phyloP scores from a whole-genome alignment of 441 rosid species.

The Geranium incanum region DNA sequence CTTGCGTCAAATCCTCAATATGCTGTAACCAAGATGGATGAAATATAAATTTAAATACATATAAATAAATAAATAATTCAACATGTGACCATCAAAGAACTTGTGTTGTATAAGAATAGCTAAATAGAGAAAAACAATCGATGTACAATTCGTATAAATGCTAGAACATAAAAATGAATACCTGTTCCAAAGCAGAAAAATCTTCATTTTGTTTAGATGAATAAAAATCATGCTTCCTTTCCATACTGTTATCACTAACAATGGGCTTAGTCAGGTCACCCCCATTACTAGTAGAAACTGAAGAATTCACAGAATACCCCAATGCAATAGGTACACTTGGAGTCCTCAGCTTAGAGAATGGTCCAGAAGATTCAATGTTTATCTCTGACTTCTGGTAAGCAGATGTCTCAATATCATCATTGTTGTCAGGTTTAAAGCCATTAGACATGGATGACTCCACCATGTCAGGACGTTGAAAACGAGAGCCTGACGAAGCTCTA shows the following conservation, averaged over 20 bases:
- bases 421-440: conserved; percentile 31
- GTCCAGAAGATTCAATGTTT: conserved; percentile 31
- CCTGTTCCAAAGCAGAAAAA: conserved; percentile 92
- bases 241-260: conserved; percentile 28
- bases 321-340: conserved; percentile 27
- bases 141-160: neutral
- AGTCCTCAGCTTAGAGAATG: conserved; percentile 26
- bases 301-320: conserved; percentile 28
- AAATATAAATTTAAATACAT: conserved; percentile 4
- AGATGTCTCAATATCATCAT: conserved; percentile 32
- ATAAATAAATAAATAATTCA: neutral
- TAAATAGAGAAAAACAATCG: neutral
- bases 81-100: neutral
- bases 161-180: conserved; percentile 18
- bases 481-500: conserved; percentile 42
- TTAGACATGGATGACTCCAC: conserved; percentile 29
- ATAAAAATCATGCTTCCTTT: conserved; percentile 38
- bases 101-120: conserved; percentile 6
- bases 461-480: conserved; percentile 33
- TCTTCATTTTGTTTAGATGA: conserved; percentile 66
- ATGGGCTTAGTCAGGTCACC: conserved; percentile 22
- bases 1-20: conserved; percentile 89
- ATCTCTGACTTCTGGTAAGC: conserved; percentile 28
- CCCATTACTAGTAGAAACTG: conserved; percentile 34
- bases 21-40: conserved; percentile 39